Base-by-base conservation (phyloP, 2,329 filamentous ascomycete genomes). In the Lachnellula hyalina region DNA sequence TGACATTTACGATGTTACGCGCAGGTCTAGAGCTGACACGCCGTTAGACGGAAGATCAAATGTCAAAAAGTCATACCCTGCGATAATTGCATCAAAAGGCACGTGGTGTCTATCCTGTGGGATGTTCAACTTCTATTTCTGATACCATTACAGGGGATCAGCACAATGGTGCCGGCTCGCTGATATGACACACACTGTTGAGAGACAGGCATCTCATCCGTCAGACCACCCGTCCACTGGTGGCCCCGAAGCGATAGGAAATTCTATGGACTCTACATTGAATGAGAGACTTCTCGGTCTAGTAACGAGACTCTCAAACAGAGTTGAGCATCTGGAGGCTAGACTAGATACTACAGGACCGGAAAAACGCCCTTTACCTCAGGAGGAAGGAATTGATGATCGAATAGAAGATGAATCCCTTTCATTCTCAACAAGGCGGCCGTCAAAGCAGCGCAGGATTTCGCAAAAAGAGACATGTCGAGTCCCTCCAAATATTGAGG, bases 21-120 rank as follows among this genome's bases (percentile, higher is more conserved):
- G 19, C 15, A 44, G 25, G 9, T 25, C 11, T 17, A 44, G n/a
- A 19, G 41, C 41, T 19, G 11, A n/a, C 6, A 44, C 2, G 38
- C 6, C 12, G 5, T 15, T 15, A 44, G 41, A 11, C n/a, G 41
- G 38, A 71, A 71, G 53, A 66, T 70, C 41, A 70, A 72, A 58
- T 75, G 73, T 54, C 71, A 74, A 53, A 75, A 74, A 59, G 65
- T 67, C 3, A 62, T 75, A 3, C 72, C 72, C 32, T 74, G 72
- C 61, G 65, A 65, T 44, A 74, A 72, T 52, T 75, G 73, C 52
- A 64, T 65, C 23, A 70, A 65, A 58, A 67, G 68, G 67, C 67
- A 61, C 56, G 46, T 58, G 38, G 42, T 47, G 47, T 28, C 25
- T 47, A 44, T 28, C 25, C 34, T 25, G 19, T 17, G 44, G 19